Evolutionary conservation across 441 rosid species (phyloP), one percentile per base, ranked within the genome.

Genomic region (Bruguiera hainesii): DNA sequence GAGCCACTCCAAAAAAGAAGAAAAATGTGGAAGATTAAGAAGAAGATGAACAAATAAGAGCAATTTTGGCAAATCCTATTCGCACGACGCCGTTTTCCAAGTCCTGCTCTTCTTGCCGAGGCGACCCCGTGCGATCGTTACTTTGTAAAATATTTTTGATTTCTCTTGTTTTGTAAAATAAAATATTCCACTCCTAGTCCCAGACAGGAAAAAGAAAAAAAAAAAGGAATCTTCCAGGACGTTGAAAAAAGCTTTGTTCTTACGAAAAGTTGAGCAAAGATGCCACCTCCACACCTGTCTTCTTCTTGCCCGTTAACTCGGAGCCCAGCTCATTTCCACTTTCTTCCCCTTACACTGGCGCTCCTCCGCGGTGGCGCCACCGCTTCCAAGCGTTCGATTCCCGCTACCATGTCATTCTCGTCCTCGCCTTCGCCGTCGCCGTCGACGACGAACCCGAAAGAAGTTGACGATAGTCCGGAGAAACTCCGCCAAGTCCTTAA

Each of bases 401-500:
- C 76, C 25, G 28, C 73, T 25, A 30, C 73, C 74, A 82, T 82
- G 82, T 65, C 84, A 56, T 81, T 73, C 56, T 78, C 83, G 4
- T 78, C 80, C 4, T 82, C 84, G 0, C 64, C 82, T 5, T 76
- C 82, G 0, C 58, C 84, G 1, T 75, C 75, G 29, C 50, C 65
- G 1, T 49, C 81, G 35, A 49, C 52, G 8, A 20, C 74, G 19
- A 56, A 51, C 39, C 49, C 79, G 28, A 56, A 62, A 35, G 66
- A 60, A 67, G 71, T 64, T 4, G 42, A 63, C 31, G 21, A 13
- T 18, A 26, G 53, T 35, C 66, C 19, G 73, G 70, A 71, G 7
- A 84, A 78, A 60, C 70, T 89, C 16, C 46, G 71, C 28, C 85
- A 80, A 42, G 87, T 83, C 31, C 67, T 91, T n/a, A 81, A 64